A percentile compares a stretch with the other conserved stretches of the same genome.
Evolutionary conservation across 495 filamentous ascomycete species (phyloP).

Genomic region (Hypoxylon lienhwacheense): DNA sequence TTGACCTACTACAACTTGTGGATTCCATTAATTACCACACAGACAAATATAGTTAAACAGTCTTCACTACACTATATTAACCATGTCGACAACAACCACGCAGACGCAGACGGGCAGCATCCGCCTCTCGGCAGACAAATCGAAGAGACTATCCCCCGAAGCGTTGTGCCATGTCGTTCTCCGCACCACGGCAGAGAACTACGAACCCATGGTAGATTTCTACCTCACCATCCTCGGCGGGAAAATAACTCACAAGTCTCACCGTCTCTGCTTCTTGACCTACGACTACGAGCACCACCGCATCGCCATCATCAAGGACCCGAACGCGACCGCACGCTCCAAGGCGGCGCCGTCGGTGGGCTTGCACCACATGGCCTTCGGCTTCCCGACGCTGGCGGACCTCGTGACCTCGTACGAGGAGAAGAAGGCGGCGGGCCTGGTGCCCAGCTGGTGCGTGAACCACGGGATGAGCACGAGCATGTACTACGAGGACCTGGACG

Average conservation of each 20-base stretch:
- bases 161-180: slow-evolving; percentile 12
- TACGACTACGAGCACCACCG: slow-evolving; percentile 52
- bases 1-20: background rate
- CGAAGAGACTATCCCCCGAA: slow-evolving; percentile 1
- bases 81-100: background rate
- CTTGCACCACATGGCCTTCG: slow-evolving; percentile 44
- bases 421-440: slow-evolving; percentile 35
- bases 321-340: background rate
- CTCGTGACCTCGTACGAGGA: slow-evolving; percentile 33
- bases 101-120: background rate
- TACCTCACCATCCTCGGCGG: slow-evolving; percentile 14
- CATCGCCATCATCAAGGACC: slow-evolving; percentile 38
- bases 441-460: slow-evolving; percentile 44
- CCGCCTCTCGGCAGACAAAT: background rate
- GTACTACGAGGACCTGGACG: slow-evolving; percentile 50
- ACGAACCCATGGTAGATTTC: slow-evolving; percentile 5
- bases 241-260: slow-evolving; percentile 7
- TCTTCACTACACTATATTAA: background rate
- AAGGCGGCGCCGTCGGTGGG: slow-evolving; percentile 17
- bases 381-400: slow-evolving; percentile 30
- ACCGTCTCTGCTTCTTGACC: slow-evolving; percentile 36
- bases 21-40: background rate
- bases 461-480: slow-evolving; percentile 48
- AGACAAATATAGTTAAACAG: background rate
- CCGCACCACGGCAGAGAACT: slow-evolving; percentile 7